Evolutionary conservation across 805 yeast species (phyloP), one percentile per base, ranked within the genome.

Genomic region (Lipomyces japonicus): DNA sequence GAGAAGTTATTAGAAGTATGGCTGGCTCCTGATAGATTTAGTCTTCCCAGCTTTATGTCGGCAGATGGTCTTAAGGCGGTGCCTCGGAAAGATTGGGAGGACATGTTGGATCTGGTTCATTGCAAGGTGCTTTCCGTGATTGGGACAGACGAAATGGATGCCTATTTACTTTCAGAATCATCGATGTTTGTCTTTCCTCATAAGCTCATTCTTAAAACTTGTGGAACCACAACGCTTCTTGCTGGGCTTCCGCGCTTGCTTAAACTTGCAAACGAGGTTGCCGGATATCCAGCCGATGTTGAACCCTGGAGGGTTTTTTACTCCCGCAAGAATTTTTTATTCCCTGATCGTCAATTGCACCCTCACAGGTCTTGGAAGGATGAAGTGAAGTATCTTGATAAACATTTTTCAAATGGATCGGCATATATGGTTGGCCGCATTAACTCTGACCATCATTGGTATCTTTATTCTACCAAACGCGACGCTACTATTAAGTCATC

Each of bases 141-240:
- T 47, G 77, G 86, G 2, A 76, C 88, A 2, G 61, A 70, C 7
- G 72, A 70, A 30, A 68, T 89, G 71, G 95, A 89, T 65, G 89
- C 96, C 3, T 91, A 86, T 63, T 75, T 91, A 51, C 75, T 91
- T 53, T 82, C 91, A 50, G 98, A 91, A 69, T 84, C 95, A 41
- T 86, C 96, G 16, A 71, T 93, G 63, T 90, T 91, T 69, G 95
- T 93, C 24, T 91, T 82, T 65, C 81, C 86, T 18, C 90, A 89
- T 69, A 88, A 86, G 66, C 61, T 93, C 55, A 81, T 91, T 43
- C 75, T 91, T 64, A 91, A 91, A 68, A 91, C 98, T 3, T 91
- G 98, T 67, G 98, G 98, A 5, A 90, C 97, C 3, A 91, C 97
- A 1, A 88, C 96, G 1, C 84, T 96, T 1, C 74, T 91, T 50